These are phyloP conservation scores for Zymoseptoria tritici DNA, from an alignment of 2,329 filamentous ascomycete genomes.

Conservation along the genomic window DNA sequence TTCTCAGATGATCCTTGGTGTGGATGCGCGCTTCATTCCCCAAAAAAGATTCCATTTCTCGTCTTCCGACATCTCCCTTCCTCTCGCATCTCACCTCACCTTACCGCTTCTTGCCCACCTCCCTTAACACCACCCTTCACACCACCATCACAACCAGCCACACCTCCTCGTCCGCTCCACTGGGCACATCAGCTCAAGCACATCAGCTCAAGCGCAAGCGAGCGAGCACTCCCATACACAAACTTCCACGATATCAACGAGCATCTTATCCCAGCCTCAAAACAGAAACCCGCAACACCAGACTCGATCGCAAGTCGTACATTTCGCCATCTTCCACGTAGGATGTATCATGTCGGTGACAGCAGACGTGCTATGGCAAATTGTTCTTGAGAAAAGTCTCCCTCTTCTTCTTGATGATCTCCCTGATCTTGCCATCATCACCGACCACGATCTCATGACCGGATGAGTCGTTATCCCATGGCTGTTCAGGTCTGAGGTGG, in stretches of 20 bases:
- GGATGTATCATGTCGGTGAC: slow-evolving; percentile 70
- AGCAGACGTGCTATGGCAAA: slow-evolving; percentile 72
- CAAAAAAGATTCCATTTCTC: no score
- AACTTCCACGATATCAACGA: slow-evolving; percentile 71
- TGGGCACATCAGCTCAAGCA: not conserved
- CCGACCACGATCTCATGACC: slow-evolving; percentile 52
- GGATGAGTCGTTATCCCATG: slow-evolving; percentile 37
- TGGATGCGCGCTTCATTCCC: no score
- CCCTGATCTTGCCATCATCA: slow-evolving; percentile 57
- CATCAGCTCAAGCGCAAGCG: not conserved
- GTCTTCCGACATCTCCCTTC: no score
- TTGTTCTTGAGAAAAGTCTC: slow-evolving; percentile 45
- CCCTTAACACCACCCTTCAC: no score
- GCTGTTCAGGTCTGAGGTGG: slow-evolving; percentile 10
- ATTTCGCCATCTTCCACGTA: slow-evolving; percentile 76
- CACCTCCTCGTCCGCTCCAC: not conserved
- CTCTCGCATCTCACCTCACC: not conserved
- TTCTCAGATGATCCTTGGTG: no score
- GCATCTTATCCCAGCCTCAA: slow-evolving; percentile 83
- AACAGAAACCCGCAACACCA: slow-evolving; percentile 95
- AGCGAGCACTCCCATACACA: slow-evolving; percentile 79
- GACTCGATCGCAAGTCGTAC: slow-evolving; percentile 63
- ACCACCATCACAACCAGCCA: not conserved
- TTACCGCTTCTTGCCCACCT: not conserved
- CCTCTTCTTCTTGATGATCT: slow-evolving; percentile 54